A percentile compares a stretch with the other conserved stretches of the same genome.
Evolutionary conservation across 2,329 filamentous ascomycete species (phyloP).

Genomic region (Cyphellophora attinorum): DNA sequence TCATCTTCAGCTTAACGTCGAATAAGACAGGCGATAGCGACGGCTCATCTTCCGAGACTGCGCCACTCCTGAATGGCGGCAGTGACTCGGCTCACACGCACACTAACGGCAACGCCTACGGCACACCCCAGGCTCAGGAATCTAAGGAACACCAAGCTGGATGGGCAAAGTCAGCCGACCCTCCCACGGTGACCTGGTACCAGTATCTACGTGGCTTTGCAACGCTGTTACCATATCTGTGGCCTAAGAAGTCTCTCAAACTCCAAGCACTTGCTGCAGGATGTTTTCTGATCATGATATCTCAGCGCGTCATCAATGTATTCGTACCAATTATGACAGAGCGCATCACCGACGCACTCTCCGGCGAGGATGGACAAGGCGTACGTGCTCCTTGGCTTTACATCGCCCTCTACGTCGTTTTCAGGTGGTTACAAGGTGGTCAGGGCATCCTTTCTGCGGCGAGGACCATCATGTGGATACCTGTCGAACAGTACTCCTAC

Average conservation of each 20-base stretch:
- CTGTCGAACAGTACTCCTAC: constrained; percentile 94
- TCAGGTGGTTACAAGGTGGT: constrained; percentile 74
- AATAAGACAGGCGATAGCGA: constrained; percentile 30
- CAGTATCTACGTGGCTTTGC: constrained; percentile 90
- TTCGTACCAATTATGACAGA: constrained; percentile 76
- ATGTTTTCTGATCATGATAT: constrained; percentile 70
- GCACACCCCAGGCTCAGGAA: constrained; percentile 18
- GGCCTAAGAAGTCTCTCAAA: constrained; percentile 71
- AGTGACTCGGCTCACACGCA: constrained; percentile 32
- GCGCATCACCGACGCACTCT: constrained; percentile 65
- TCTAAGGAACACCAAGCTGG: constrained; percentile 30
- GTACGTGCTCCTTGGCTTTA: constrained; percentile 59
- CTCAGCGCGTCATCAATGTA: constrained; percentile 78
- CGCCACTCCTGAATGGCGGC: constrained; percentile 33
- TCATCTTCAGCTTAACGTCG: constrained; percentile 36
- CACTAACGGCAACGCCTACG: constrained; percentile 41
- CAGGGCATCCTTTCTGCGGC: constrained; percentile 79
- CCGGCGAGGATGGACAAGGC: constrained; percentile 42
- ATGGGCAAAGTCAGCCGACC: constrained; percentile 81
- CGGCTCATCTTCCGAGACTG: constrained; percentile 27
- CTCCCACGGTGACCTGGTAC: constrained; percentile 86
- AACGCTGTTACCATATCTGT: constrained; percentile 91
- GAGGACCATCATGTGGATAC: constrained; percentile 84
- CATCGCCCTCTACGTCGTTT: constrained; percentile 67
- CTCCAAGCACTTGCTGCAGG: constrained; percentile 71